These are phyloP conservation scores for Erysimum cheiri DNA, from an alignment of 441 rosid species.

Conservation along the genomic window DNA sequence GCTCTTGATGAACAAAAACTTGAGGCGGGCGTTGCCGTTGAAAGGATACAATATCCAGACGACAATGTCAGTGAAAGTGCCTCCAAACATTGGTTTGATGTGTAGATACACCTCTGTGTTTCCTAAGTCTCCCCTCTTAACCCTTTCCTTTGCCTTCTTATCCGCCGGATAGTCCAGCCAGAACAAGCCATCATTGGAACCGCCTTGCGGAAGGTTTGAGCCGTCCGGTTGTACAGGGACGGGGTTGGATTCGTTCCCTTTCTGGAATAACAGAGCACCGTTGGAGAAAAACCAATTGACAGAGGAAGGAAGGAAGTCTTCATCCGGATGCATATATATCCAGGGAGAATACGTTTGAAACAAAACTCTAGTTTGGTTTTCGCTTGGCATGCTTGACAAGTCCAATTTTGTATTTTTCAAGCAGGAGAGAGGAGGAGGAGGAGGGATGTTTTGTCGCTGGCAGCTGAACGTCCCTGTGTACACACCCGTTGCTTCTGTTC, in stretches of 20 bases:
- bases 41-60: slow-evolving; percentile 84
- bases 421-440: slow-evolving; percentile 48
- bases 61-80: slow-evolving; percentile 75
- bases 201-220: slow-evolving; percentile 84
- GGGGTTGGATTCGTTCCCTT: slow-evolving; percentile 73
- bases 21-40: slow-evolving; percentile 79
- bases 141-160: slow-evolving; percentile 50
- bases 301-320: slow-evolving; percentile 67
- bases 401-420: slow-evolving; percentile 58
- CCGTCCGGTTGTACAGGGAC: slow-evolving; percentile 55
- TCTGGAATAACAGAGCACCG: slow-evolving; percentile 67
- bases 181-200: slow-evolving; percentile 63
- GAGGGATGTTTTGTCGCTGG: slow-evolving; percentile 40
- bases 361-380: slow-evolving; percentile 51
- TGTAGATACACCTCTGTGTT: slow-evolving; percentile 63
- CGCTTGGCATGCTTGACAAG: slow-evolving; percentile 67
- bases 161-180: slow-evolving; percentile 83
- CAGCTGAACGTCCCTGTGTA: slow-evolving; percentile 62
- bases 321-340: slow-evolving; percentile 75
- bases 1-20: slow-evolving; percentile 56
- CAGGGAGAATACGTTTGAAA: slow-evolving; percentile 62
- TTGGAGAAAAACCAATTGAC: slow-evolving; percentile 69
- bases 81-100: slow-evolving; percentile 80
- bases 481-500: slow-evolving; percentile 55
- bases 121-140: slow-evolving; percentile 64